Percentiles rank a stretch among this genome's conserved stretches.
Conservation (phyloP, 306 rosid species). For the Pyrus communis region DNA sequence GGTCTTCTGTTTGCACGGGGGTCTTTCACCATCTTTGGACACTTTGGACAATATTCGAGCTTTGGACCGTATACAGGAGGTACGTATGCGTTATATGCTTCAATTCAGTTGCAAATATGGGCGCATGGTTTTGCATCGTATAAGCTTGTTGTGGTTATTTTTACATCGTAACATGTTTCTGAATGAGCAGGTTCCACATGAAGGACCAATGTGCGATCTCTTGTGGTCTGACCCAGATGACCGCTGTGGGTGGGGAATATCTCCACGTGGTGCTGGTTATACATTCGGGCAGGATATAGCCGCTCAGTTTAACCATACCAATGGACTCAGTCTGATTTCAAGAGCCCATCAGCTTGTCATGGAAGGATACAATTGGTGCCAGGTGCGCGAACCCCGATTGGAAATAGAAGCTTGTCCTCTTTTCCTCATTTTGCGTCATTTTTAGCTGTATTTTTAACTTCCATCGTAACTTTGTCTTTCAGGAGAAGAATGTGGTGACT, state of each 20-base stretch:
- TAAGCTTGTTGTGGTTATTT: background rate
- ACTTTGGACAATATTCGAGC: conserved; percentile 90
- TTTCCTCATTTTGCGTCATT: background rate
- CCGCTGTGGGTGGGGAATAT: conserved; percentile 99
- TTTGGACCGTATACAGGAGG: conserved; percentile 96
- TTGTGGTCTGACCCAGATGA: conserved; percentile 99
- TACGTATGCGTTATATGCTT: background rate
- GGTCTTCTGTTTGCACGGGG: conserved; percentile 98
- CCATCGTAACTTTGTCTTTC: conserved; percentile 1
- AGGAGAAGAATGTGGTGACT: conserved; percentile 97
- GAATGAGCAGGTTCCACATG: conserved; percentile 80
- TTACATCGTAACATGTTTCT: background rate
- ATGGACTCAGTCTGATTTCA: conserved; percentile 89
- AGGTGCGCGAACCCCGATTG: conserved; percentile 41
- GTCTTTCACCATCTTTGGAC: conserved; percentile 95
- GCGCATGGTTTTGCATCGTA: background rate
- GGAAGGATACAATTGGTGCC: conserved; percentile 99
- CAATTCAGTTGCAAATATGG: background rate
- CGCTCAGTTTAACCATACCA: conserved; percentile 84
- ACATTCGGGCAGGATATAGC: conserved; percentile 99
- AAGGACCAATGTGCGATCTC: conserved; percentile 99
- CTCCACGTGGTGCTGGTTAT: conserved; percentile 99
- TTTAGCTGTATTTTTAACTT: conserved; percentile 13
- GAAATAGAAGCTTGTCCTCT: background rate
- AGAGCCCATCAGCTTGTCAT: conserved; percentile 99